These are phyloP conservation scores for Cryptococcus deneoformans DNA, from an alignment of 1,284 basidiomycete species.

Conservation along the genomic window DNA sequence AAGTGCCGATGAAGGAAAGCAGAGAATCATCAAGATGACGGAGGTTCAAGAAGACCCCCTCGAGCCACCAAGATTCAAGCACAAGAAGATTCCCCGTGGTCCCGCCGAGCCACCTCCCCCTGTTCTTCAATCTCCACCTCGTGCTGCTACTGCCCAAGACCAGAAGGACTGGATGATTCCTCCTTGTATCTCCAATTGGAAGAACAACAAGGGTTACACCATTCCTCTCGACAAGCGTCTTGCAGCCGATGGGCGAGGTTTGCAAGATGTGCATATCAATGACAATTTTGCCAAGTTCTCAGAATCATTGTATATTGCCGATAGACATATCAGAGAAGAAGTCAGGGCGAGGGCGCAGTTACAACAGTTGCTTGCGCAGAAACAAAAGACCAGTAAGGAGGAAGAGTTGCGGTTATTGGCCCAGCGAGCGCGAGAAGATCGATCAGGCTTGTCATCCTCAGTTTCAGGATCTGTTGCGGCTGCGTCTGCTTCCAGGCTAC, in stretches of 20 bases:
- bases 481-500: constrained; percentile 52
- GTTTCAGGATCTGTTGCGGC: constrained; percentile 20
- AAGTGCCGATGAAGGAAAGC: constrained; percentile 59
- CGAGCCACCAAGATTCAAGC: constrained; percentile 95
- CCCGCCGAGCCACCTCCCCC: constrained; percentile 96
- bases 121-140: constrained; percentile 91
- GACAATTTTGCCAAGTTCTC: constrained; percentile 99
- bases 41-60: constrained; percentile 96
- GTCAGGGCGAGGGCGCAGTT: constrained; percentile 93
- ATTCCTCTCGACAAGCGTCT: constrained; percentile 98
- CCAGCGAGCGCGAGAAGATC: constrained; percentile 92
- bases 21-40: constrained; percentile 98
- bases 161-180: constrained; percentile 99
- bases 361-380: constrained; percentile 97
- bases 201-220: constrained; percentile 99
- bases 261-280: constrained; percentile 98
- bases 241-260: constrained; percentile 92
- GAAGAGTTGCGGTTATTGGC: constrained; percentile 92
- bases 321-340: constrained; percentile 96
- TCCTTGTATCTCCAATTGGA: constrained; percentile 99
- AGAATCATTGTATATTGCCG: constrained; percentile 93
- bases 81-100: constrained; percentile 96
- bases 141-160: constrained; percentile 93
- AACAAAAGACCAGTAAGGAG: constrained; percentile 96
- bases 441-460: constrained; percentile 64